Evolutionary conservation across 2,329 filamentous ascomycete genomes (phyloP), one percentile per base, ranked within the genome.

Genomic region (Calonectria pseudoturangicola): DNA sequence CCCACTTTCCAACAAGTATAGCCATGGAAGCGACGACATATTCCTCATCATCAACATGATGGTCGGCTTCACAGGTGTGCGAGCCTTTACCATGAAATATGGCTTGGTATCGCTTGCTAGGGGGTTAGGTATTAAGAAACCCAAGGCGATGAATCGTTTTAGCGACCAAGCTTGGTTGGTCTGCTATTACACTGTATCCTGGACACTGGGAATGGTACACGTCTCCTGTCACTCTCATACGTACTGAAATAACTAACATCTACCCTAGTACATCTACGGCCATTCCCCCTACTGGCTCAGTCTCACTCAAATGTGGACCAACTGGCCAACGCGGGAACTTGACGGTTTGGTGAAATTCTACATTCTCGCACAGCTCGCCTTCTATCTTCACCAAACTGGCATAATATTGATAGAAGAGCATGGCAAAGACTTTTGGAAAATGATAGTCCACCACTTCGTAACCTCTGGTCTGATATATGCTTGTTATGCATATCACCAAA

Each of bases 351-450:
- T 94, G 86, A 98, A 98, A 87, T 92, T 91, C 84, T 99, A 99
- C 85, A 94, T 98, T 80, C 89, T 99, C 39, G 93, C 93, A 16
- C 96, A 98, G 83, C 94, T 96, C 85, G 93, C 93, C 28, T 98
- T 98, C 84, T 98, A 95, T 93, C 85, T 98, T 60, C 96, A 98
- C 86, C 96, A 98, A 85, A 94, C 98, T 76, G 88, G 98, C 39
- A 95, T 98, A 71, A 95, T 98, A 83, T 93, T 98, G 85, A 95
- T 98, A 73, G 97, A 99, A 85, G 94, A 97, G 85, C 92, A 94
- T 76, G 91, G 97, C 80, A 98, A 98, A 86, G 97, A 99, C 80
- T 93, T 98, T 85, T 94, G 92, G 87, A 96, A 98, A 85, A 98
- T 98, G 97, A 92, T 98, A 77, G 93, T 92, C 21, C 97, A 98